These are phyloP conservation scores for Eremochloa ophiuroides DNA, from an alignment of 176 grass and related monocot species.

Conservation along the genomic window DNA sequence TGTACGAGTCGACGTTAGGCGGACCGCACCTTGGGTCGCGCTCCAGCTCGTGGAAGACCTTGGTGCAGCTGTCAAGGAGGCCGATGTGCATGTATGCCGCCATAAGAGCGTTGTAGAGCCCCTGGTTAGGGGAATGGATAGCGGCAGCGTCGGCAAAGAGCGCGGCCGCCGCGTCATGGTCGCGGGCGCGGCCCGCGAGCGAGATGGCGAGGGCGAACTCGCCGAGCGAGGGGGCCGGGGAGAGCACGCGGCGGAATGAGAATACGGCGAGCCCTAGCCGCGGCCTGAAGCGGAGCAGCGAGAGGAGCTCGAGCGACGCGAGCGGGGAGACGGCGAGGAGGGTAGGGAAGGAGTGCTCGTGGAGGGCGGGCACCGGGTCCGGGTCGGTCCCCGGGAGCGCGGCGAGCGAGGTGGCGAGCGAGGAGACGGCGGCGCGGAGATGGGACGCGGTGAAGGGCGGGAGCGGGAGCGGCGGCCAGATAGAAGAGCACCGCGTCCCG, in stretches of 20 bases:
- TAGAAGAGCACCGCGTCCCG: background rate
- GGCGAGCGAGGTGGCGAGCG: slow-evolving; percentile 30
- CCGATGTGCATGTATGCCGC: slow-evolving; percentile 74
- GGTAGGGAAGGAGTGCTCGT: slow-evolving; percentile 29
- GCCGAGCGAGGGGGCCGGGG: slow-evolving; percentile 29
- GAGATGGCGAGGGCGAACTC: slow-evolving; percentile 83
- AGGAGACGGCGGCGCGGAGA: slow-evolving; percentile 40
- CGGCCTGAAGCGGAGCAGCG: slow-evolving; percentile 51
- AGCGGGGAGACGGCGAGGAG: slow-evolving; percentile 55
- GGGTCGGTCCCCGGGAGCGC: slow-evolving; percentile 15
- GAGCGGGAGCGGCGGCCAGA: background rate
- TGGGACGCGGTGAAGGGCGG: slow-evolving; percentile 12
- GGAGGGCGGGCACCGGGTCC: slow-evolving; percentile 25
- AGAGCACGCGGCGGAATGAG: slow-evolving; percentile 42
- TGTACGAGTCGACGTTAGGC: slow-evolving; percentile 67
- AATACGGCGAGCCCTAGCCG: slow-evolving; percentile 62
- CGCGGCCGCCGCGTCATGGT: slow-evolving; percentile 29
- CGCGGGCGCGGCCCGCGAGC: slow-evolving; percentile 53
- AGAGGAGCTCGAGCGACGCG: slow-evolving; percentile 60
- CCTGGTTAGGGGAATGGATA: slow-evolving; percentile 35
- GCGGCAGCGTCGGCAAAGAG: slow-evolving; percentile 55
- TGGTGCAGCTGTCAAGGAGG: slow-evolving; percentile 39
- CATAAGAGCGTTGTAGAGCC: slow-evolving; percentile 88
- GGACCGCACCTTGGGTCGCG: slow-evolving; percentile 48
- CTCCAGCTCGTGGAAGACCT: slow-evolving; percentile 45